Base-by-base conservation (phyloP, 352 stramenopile genomes). In the Phytopythium ostracodes region DNA sequence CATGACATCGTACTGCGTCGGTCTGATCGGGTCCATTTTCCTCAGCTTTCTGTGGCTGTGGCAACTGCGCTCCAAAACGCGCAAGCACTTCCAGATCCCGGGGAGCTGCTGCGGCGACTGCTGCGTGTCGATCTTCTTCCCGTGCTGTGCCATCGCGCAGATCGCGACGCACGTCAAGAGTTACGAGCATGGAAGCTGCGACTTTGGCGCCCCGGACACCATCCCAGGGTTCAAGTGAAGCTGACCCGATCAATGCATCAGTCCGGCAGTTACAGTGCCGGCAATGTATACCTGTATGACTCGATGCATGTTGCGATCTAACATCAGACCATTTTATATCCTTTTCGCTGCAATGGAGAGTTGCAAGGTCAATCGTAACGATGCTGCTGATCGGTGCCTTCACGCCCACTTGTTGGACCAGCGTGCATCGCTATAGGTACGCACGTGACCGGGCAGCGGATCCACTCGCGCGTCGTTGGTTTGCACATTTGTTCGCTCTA, bases 141-240 rank as follows among this genome's bases (percentile, higher is more conserved):
- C 56, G 5, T 71, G 59, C 59, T 85, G 73, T 63, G 64, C 64
- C 2, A 54, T 83, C 29, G 70, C 75, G 14, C 77, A 87, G 62
- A 69, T 84, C 11, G 75, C 77, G 8, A 80, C 71, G 2, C 44
- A 51, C 44, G 22, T 51, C n/a, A 51, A 51, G 44, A 51, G 44
- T 22, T 51, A 49, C 42, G 20, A 22, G 20, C 42, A 3, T 27
- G 42, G 42, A 4, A 49, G 20, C 42, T 49, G 42, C 42, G 42
- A 49, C 18, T 49, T 49, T 49, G 20, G 20, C 11, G 2, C 42
- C 0, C 17, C 20, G 17, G 11, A 22, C 20, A 25, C 18, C 14
- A 22, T 53, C 27, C 24, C 47, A 4, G 47, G 24, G 15, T n/a
- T 53, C 24, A 4, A 35, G 7, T 35, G 24, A 53, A 36, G 38